Evolutionary conservation across 495 filamentous ascomycete genomes (phyloP), one percentile per base, ranked within the genome.

Genomic region (Aspergillus campestris): DNA sequence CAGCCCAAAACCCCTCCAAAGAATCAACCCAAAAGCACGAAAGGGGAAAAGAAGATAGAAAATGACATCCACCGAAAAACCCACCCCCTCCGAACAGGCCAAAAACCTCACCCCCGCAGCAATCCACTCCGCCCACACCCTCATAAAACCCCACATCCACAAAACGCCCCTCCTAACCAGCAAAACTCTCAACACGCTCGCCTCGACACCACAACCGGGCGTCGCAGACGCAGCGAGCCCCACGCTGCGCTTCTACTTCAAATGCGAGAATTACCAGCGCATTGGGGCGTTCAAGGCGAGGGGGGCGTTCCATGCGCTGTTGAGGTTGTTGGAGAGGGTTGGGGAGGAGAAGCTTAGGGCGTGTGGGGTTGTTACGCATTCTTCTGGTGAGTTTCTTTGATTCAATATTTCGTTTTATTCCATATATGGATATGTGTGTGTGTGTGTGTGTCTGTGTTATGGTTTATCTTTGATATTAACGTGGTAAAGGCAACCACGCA

Each of bases 201-300:
- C 89, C 15, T 94, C 87, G 5, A 82, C 80, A 27, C 80, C 85
- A 5, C 82, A 83, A 51, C 53, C 69, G 3, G 47, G 67, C 3
- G 67, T 72, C 5, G 66, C 73, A 1, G 66, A 84, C 8, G 77
- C 85, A 1, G 80, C 81, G 8, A 63, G 55, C 8, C 87, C 89
- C 0, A 77, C 66, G 27, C 72, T 95, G 31, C 74, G 78, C 6
- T 74, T 98, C 49, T 90, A 84, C 66, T 95, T 98, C 77, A 98
- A 98, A 69, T 95, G 89, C 67, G 91, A 98, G 71, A 95, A 96
- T 67, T 74, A 82, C 31, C 91, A 96, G 67, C 81, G 80, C 37
- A 82, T 92, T 42, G 92, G 91, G 44, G 91, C 91, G 11, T 98
- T 98, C 70, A 98, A 98, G 69, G 82, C 80, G 13, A 72, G 91